Percentiles rank a stretch among this genome's conserved stretches.
Evolutionary conservation across 768 basidiomycete genomes (phyloP).

Genomic region (Cystofilobasidium ferigula): DNA sequence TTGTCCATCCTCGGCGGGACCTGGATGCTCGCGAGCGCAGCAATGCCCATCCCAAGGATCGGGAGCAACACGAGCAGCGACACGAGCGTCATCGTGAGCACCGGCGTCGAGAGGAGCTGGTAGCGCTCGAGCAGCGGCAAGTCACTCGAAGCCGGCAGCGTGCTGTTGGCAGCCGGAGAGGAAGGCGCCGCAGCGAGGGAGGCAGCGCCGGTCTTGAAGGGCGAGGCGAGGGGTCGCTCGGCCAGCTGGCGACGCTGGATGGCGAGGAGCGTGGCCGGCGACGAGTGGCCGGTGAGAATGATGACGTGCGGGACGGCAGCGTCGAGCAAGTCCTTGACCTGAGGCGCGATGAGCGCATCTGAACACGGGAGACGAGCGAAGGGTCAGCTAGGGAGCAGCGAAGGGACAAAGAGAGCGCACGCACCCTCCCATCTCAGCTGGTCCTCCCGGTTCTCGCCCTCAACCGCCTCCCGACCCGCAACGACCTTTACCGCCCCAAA

Average conservation of each 20-base stretch:
- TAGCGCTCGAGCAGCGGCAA: conserved; percentile 20
- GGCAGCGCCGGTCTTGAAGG: conserved; percentile 57
- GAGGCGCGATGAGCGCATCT: conserved; percentile 13
- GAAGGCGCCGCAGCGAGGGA: no score
- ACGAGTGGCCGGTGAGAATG: conserved; percentile 52
- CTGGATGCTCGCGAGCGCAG: conserved; percentile 16
- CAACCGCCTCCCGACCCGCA: background rate
- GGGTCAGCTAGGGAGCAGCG: conserved; percentile 35
- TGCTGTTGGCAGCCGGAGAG: conserved; percentile 43
- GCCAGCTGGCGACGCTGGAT: conserved; percentile 57
- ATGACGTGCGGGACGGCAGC: conserved; percentile 41
- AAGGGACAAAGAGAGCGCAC: background rate
- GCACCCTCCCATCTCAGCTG: conserved; percentile 6
- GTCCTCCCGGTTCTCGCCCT: background rate
- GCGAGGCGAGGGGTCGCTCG: conserved; percentile 47
- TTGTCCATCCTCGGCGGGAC: conserved; percentile 23
- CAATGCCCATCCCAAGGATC: conserved; percentile 17
- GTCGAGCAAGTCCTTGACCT: conserved; percentile 38
- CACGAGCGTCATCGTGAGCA: conserved; percentile 15
- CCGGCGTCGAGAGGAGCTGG: conserved; percentile 21
- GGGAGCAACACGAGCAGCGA: conserved; percentile 11
- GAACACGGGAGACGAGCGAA: conserved; percentile 34
- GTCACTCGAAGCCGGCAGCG: conserved; percentile 30
- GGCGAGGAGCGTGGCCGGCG: conserved; percentile 48
- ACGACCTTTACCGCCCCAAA: conserved; percentile 9